Conservation (phyloP, 1,284 basidiomycete species). For the Thelephora terrestris region DNA sequence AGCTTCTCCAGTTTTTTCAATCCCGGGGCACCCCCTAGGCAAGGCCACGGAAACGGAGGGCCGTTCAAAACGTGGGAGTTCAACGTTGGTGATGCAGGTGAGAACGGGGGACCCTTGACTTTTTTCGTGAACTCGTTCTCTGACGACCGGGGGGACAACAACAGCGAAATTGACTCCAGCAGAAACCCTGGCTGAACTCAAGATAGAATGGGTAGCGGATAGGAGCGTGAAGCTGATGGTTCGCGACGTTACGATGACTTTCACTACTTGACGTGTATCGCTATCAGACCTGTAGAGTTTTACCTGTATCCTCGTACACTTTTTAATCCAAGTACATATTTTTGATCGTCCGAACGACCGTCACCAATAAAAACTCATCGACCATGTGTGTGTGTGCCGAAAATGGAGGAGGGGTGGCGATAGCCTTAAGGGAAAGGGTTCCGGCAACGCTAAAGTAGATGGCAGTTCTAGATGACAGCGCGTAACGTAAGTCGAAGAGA, state of each 20-base stretch:
- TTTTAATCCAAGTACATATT: no score
- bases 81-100: conserved; percentile 56
- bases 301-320: no score
- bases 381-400: no score
- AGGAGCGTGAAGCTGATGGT: conserved; percentile 77
- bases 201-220: conserved; percentile 76
- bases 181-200: conserved; percentile 62
- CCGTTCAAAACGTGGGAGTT: conserved; percentile 82
- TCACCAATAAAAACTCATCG: no score
- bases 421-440: no score
- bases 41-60: conserved; percentile 70
- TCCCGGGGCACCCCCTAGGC: conserved; percentile 86
- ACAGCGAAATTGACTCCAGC: conserved; percentile 62
- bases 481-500: no score
- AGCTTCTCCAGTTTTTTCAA: conserved; percentile 84
- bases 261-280: conserved; percentile 52
- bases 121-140: neutral
- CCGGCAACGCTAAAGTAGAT: no score
- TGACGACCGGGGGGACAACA: neutral
- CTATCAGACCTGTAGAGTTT: no score
- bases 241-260: conserved; percentile 71
- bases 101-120: conserved; percentile 12
- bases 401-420: no score
- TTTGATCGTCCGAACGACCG: no score
- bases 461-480: no score